A percentile compares a stretch with the other conserved stretches of the same genome.
These are phyloP conservation scores for Atkinsonella hypoxylon DNA, from an alignment of 2,329 filamentous ascomycete species.

Conservation along the genomic window DNA sequence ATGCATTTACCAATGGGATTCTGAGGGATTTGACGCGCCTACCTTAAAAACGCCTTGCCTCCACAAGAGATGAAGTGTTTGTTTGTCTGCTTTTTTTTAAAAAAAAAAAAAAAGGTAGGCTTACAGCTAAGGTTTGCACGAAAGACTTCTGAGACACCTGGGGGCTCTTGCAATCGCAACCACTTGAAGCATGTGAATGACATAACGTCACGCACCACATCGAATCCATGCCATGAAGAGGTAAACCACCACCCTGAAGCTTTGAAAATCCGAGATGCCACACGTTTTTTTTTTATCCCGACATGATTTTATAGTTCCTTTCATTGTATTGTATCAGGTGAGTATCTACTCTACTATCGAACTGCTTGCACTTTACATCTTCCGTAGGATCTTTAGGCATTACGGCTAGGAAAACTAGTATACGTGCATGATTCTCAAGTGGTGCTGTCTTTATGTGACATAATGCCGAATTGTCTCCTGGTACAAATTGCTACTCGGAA, in stretches of 20 bases:
- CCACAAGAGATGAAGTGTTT: neutral
- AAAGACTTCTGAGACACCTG: conserved; percentile 21
- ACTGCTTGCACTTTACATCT: neutral
- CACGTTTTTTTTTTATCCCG: neutral
- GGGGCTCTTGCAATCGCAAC: conserved; percentile 17
- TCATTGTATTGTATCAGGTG: conserved; percentile 3
- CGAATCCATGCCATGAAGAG: conserved; percentile 1
- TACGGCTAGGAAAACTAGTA: conserved; percentile 6
- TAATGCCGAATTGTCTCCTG: too few species aligned
- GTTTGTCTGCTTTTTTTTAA: neutral
- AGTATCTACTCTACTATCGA: conserved; percentile 4
- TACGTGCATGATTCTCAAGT: neutral
- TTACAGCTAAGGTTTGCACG: conserved; percentile 2
- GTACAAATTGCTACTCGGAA: too few species aligned
- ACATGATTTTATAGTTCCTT: neutral
- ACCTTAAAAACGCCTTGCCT: conserved; percentile 6
- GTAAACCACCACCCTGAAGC: neutral
- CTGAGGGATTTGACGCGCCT: conserved; percentile 28
- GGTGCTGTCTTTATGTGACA: neutral
- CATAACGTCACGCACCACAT: neutral
- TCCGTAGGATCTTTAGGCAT: conserved; percentile 3
- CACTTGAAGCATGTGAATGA: conserved; percentile 12
- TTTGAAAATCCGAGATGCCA: neutral
- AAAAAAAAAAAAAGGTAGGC: too few species aligned
- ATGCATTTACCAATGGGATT: conserved; percentile 22